Evolutionary conservation across 805 yeast species (phyloP).

Genomic region (Candida maris): DNA sequence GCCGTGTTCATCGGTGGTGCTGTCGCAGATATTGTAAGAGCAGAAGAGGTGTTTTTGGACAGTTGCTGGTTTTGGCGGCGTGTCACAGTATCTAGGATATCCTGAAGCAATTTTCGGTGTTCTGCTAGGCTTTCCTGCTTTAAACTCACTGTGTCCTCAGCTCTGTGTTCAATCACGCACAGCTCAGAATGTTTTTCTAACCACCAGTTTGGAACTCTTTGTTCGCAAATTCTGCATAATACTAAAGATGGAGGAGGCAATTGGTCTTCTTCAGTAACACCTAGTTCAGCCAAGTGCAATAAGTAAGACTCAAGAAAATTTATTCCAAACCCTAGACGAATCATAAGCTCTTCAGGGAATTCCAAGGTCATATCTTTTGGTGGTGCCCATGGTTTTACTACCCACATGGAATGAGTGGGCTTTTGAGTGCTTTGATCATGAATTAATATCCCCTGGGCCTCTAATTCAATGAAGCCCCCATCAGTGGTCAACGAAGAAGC

Average conservation of each 20-base stretch:
- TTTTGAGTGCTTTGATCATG: conserved; percentile 52
- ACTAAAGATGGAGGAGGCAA: conserved; percentile 80
- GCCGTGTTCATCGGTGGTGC: conserved; percentile 16
- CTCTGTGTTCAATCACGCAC: conserved; percentile 80
- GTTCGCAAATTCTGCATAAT: conserved; percentile 90
- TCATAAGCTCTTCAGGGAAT: conserved; percentile 65
- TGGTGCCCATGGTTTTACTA: conserved; percentile 71
- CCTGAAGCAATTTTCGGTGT: conserved; percentile 51
- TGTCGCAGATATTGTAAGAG: conserved; percentile 15
- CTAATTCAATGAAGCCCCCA: conserved; percentile 67
- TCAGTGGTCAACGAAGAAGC: conserved; percentile 45
- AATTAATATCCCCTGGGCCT: conserved; percentile 90
- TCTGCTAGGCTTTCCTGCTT: conserved; percentile 76
- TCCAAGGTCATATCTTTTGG: conserved; percentile 60
- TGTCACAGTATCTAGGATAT: conserved; percentile 39
- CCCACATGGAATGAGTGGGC: conserved; percentile 90
- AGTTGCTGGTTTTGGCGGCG: conserved; percentile 17
- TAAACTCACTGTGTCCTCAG: conserved; percentile 69
- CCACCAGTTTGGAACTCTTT: conserved; percentile 93
- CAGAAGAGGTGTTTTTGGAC: conserved; percentile 14
- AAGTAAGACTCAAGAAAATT: conserved; percentile 77
- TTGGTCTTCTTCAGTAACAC: conserved; percentile 56
- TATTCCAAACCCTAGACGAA: conserved; percentile 83
- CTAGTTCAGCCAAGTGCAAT: conserved; percentile 57
- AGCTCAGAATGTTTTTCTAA: conserved; percentile 85